A percentile compares a stretch with the other conserved stretches of the same genome.
Evolutionary conservation across 176 grass and related monocot genomes (phyloP).

Genomic region (Oryza officinalis): DNA sequence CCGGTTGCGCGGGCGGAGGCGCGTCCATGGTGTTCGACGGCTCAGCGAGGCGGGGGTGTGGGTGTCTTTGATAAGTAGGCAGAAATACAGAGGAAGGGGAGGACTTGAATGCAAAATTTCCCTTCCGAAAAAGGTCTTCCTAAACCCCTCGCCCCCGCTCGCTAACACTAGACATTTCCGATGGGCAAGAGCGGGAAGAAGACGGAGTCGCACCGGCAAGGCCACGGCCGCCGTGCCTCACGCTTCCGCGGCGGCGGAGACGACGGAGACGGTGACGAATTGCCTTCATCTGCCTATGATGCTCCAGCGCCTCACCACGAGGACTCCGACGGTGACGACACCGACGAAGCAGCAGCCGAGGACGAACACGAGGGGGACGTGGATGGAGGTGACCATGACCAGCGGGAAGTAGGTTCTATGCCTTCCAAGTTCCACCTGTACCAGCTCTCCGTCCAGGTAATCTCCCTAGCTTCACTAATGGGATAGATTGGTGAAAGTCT

Average conservation of each 20-base stretch:
- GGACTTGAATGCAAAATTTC: constrained; percentile 3
- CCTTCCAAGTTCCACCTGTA: constrained; percentile 88
- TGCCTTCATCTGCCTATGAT: constrained; percentile 67
- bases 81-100: neutral
- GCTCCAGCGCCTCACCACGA: constrained; percentile 11
- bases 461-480: neutral
- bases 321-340: constrained; percentile 36
- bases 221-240: constrained; percentile 36
- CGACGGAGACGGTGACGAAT: constrained; percentile 27
- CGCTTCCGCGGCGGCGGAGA: constrained; percentile 24
- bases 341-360: constrained; percentile 30
- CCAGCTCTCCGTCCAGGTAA: constrained; percentile 87
- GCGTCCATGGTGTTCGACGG: constrained; percentile 44
- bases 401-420: constrained; percentile 17
- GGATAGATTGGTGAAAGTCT: neutral
- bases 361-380: constrained; percentile 37
- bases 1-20: constrained; percentile 29
- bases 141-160: neutral
- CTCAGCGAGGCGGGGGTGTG: neutral
- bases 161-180: neutral
- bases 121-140: neutral
- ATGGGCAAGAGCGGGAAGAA: constrained; percentile 97
- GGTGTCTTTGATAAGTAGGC: no score
- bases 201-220: constrained; percentile 56
- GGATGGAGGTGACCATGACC: constrained; percentile 17